Base-by-base conservation (phyloP, 2,329 filamentous ascomycete genomes). In the Neonectria neomacrospora region DNA sequence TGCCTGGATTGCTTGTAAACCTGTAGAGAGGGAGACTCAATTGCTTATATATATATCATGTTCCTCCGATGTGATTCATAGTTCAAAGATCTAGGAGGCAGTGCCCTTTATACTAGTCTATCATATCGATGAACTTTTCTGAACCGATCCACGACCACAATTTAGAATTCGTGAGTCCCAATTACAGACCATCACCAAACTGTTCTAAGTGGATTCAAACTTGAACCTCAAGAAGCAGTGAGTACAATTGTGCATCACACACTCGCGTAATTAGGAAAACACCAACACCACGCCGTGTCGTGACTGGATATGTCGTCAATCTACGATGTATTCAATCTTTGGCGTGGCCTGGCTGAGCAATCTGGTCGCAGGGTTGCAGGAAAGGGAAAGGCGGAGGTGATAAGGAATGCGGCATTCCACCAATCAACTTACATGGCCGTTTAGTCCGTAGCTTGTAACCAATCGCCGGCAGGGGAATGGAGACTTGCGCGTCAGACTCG, bases 381-480 rank as follows among this genome's bases (percentile, higher is more conserved):
- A 20, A 41, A 41, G 20, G 11, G 16, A 44, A 42, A 66, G 60
- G 67, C 63, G 67, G 69, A 65, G 66, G 65, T 58, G 52, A 22
- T 26, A 18, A 54, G 64, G 54, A 63, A 64, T 54, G 56, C 12
- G 45, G 32, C 50, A 44, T 12, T 59, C 66, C 69, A 65, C 71
- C 71, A 73, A 73, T 73, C 71, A 73, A 73, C 71, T 73, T 73
- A 73, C 71, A 73, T 62, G 69, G 64, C 63, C 45, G 47, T 32
- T 58, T 34, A 12, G 26, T n/a, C 44, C 18, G n/a, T 50, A 14
- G 16, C 32, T 14, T 12, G 32, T 6, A 34, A 12, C 44, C 16
- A 47, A 47, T 47, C n/a, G 23, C 14, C 23, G 6, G 16, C 26
- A 3, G 26, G 16, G 45, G 34, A 30, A 30, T n/a, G 18, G 23